These are phyloP conservation scores for Angomonas deanei DNA, from an alignment of 208 protist species.

Conservation along the genomic window DNA sequence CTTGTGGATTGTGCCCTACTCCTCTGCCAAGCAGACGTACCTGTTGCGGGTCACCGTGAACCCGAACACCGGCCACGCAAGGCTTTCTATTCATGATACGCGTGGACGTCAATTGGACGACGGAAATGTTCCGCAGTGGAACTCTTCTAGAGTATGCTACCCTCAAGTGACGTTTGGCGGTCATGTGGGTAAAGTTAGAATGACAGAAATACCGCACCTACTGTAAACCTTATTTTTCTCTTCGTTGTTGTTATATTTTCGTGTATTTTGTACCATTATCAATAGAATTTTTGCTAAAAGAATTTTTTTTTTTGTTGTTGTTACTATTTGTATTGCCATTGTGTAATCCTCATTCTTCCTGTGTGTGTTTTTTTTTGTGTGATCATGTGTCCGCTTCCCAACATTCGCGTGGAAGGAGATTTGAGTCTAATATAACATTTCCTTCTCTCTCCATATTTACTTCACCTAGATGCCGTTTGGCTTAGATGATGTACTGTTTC, in stretches of 20 bases:
- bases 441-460: background rate
- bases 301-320: slow-evolving; percentile 8
- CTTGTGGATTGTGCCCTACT: slow-evolving; percentile 71
- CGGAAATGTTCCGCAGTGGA: slow-evolving; percentile 79
- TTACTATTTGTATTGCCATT: slow-evolving; percentile 1
- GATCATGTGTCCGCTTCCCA: background rate
- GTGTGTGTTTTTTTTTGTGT: slow-evolving; percentile 4
- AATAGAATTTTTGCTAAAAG: background rate
- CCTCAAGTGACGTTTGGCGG: slow-evolving; percentile 85
- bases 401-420: too few relatives aligned
- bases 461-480: slow-evolving; percentile 59
- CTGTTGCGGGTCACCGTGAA: slow-evolving; percentile 51
- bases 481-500: slow-evolving; percentile 69
- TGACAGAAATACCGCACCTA: slow-evolving; percentile 45
- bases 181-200: slow-evolving; percentile 53
- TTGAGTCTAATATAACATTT: background rate
- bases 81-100: slow-evolving; percentile 67
- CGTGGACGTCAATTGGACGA: slow-evolving; percentile 66
- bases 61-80: slow-evolving; percentile 50
- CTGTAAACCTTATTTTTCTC: slow-evolving; percentile 2
- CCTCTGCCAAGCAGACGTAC: slow-evolving; percentile 23
- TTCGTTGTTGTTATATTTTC: background rate
- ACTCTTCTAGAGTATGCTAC: slow-evolving; percentile 50
- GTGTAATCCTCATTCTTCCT: slow-evolving; percentile 9
- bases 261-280: background rate